A percentile compares a stretch with the other conserved stretches of the same genome.
Conservation (phyloP, 192 early-diverging fungal genomes). For the Podila minutissima region DNA sequence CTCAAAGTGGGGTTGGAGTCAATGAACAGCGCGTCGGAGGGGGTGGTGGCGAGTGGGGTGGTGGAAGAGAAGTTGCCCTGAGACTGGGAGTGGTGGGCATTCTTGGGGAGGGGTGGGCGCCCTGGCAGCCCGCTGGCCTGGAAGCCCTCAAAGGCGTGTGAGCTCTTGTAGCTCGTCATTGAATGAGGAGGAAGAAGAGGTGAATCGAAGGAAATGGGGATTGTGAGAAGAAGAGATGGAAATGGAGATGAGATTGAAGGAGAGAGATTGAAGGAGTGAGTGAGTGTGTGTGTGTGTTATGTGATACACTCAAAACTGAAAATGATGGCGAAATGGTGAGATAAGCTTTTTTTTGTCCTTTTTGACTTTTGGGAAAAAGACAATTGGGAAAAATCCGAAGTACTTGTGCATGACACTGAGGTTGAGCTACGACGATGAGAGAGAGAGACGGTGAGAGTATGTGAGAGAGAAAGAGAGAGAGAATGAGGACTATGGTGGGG, state of each 20-base stretch:
- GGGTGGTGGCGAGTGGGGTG: background rate
- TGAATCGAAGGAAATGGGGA: background rate
- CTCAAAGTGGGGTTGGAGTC: background rate
- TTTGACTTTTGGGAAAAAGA: background rate
- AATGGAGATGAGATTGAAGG: background rate
- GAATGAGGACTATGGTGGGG: too few species aligned
- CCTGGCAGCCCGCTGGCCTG: conserved; percentile 22
- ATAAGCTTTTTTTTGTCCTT: background rate
- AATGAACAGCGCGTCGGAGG: background rate
- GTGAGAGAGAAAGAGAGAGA: too few species aligned
- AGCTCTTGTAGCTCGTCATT: conserved; percentile 52
- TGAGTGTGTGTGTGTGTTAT: background rate
- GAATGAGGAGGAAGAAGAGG: background rate
- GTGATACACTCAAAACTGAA: background rate
- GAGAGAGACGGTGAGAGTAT: too few species aligned
- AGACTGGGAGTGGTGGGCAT: conserved; percentile 11
- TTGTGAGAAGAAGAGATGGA: background rate
- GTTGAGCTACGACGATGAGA: too few species aligned
- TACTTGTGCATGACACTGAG: too few species aligned
- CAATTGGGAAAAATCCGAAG: background rate
- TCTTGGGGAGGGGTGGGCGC: conserved; percentile 21
- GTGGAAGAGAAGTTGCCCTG: background rate
- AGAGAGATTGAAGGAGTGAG: too few species aligned
- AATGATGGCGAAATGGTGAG: too few species aligned
- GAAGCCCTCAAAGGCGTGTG: conserved; percentile 34